Evolutionary conservation across 2,329 filamentous ascomycete genomes (phyloP), one percentile per base, ranked within the genome.

Genomic region (Ophiostoma populinum): DNA sequence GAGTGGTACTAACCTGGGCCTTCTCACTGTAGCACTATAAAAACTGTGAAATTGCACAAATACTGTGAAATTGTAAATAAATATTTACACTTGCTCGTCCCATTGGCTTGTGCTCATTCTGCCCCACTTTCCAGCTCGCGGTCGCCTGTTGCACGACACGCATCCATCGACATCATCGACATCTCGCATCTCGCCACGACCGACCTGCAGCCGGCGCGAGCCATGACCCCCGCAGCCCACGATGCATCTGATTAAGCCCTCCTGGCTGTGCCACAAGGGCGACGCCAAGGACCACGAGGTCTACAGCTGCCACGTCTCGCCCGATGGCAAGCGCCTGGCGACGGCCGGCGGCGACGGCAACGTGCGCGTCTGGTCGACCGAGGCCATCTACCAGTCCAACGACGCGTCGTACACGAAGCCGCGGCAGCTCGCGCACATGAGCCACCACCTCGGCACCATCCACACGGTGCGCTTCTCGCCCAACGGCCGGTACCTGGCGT

Each of bases 211-310:
- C 3, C 40, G 39, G 39, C 33, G 24, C 43, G 40, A 46, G 45
- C 40, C 35, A 45, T 42, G 40, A 25, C 26, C 29, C 34, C 34
- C 36, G 40, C 35, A 29, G 30, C 22, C 46, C 49, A 59, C 43
- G 45, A 86, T 87, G 80, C 77, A 75, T 63, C 72, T 94, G 59
- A 82, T 92, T 57, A 93, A 92, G 71, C 87, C 87, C 47, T 75
- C 80, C 53, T 95, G 87, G 86, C 75, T 95, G 50, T 87, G 80
- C 55, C 87, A 94, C 62, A 85, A 82, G 59, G 80, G 87, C 54
- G 90, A 98, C 62, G 82, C 92, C 55, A 95, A 94, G 54, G 86
- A 95, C 54, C 92, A 92, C 52, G 90, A 98, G 59, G 87, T 95
- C 45, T 98, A 95, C 62, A 93, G 83, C 60, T 95, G 87, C 56